These are phyloP conservation scores for Schizonepeta tenuifolia DNA, from an alignment of 257 asterid species.

Conservation along the genomic window DNA sequence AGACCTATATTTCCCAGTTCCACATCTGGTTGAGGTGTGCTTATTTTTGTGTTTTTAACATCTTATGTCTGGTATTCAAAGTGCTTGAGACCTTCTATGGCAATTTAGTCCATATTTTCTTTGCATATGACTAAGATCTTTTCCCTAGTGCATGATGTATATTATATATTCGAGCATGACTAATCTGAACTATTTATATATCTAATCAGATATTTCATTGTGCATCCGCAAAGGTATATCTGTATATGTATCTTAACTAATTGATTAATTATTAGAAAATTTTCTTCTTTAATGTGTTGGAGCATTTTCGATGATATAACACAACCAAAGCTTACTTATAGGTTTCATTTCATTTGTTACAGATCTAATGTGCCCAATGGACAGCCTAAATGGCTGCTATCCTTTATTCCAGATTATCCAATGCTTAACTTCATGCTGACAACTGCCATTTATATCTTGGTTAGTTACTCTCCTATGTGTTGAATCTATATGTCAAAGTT, in stretches of 20 bases:
- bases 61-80: neutral
- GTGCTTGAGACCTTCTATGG: neutral
- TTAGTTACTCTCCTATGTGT: conserved; percentile 36
- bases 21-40: conserved; percentile 96
- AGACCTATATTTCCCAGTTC: conserved; percentile 96
- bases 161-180: conserved; percentile 1
- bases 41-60: neutral
- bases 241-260: neutral
- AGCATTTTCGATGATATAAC: conserved; percentile 14
- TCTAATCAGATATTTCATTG: conserved; percentile 14
- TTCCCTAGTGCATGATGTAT: neutral
- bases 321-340: conserved; percentile 13
- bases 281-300: conserved; percentile 1
- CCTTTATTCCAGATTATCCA: conserved; percentile 91
- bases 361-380: conserved; percentile 91
- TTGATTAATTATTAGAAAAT: neutral
- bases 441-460: conserved; percentile 81
- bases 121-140: neutral
- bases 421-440: conserved; percentile 95
- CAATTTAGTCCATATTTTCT: neutral
- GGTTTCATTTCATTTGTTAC: conserved; percentile 39
- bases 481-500: conserved; percentile 7
- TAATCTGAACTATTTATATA: neutral
- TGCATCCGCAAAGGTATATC: neutral
- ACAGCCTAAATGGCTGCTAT: conserved; percentile 98